These are phyloP conservation scores for Purpureocillium takamizusanense DNA, from an alignment of 2,329 filamentous ascomycete species.

Conservation along the genomic window DNA sequence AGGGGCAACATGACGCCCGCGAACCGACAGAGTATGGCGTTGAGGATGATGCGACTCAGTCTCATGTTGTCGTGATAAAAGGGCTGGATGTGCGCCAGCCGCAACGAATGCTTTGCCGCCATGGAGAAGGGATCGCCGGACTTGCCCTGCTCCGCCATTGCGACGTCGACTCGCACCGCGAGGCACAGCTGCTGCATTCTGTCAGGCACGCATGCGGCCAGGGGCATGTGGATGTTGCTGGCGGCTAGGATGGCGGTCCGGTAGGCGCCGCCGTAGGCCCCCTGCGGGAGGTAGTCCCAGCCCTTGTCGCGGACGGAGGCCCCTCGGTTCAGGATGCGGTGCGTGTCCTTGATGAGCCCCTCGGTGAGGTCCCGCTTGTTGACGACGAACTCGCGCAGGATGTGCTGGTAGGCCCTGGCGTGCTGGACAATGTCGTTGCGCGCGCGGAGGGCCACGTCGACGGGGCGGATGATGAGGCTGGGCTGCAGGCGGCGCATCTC, in stretches of 20 bases:
- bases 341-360: conserved; percentile 11
- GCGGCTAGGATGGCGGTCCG: too few species aligned
- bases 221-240: too few species aligned
- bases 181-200: too few species aligned
- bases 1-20: conserved; percentile 12
- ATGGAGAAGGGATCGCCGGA: too few species aligned
- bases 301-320: conserved; percentile 5
- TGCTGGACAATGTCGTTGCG: conserved; percentile 12
- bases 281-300: too few species aligned
- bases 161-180: too few species aligned
- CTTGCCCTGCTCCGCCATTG: too few species aligned
- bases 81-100: conserved; percentile 27
- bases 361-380: conserved; percentile 7
- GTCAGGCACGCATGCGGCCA: too few species aligned
- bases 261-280: too few species aligned
- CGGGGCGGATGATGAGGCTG: too few species aligned
- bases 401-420: conserved; percentile 10
- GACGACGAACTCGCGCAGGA: conserved; percentile 7
- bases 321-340: conserved; percentile 8
- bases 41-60: conserved; percentile 26
- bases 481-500: too few species aligned
- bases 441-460: conserved; percentile 3
- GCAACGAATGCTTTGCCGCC: conserved; percentile 5
- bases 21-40: conserved; percentile 23
- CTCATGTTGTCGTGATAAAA: conserved; percentile 30